Conservation (phyloP, 1,284 basidiomycete species). For the Neolentinus lepideus region DNA sequence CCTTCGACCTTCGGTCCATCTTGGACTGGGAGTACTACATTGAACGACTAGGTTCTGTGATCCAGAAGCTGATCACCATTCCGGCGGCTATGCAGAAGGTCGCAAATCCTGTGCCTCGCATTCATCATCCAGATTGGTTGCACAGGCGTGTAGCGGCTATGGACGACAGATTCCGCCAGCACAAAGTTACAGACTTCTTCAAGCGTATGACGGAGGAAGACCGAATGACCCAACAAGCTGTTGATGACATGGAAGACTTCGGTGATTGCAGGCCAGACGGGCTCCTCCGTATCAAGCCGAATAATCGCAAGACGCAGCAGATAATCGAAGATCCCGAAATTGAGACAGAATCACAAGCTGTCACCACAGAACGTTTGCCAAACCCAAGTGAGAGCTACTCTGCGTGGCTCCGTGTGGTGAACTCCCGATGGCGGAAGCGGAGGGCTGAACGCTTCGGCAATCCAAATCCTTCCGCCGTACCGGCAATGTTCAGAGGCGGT, state of each 20-base stretch:
- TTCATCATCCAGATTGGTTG: conserved; percentile 97
- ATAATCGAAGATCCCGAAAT: conserved; percentile 32
- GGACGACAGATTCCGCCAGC: conserved; percentile 97
- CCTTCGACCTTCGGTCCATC: conserved; percentile 92
- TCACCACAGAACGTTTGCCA: conserved; percentile 35
- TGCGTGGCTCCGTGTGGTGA: conserved; percentile 77
- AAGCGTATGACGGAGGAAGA: conserved; percentile 34
- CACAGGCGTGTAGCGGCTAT: conserved; percentile 84
- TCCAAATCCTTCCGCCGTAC: conserved; percentile 36
- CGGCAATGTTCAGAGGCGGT: conserved; percentile 76
- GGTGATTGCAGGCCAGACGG: conserved; percentile 28
- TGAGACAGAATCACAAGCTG: conserved; percentile 23
- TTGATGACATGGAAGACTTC: conserved; percentile 65
- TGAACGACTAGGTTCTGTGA: conserved; percentile 94
- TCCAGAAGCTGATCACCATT: conserved; percentile 99
- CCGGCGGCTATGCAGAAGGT: conserved; percentile 99
- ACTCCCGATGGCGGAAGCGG: conserved; percentile 71
- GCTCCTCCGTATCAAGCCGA: conserved; percentile 39
- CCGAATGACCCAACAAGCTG: conserved; percentile 22
- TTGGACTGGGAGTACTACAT: conserved; percentile 99
- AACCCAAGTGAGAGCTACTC: conserved; percentile 65
- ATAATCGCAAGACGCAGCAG: conserved; percentile 40
- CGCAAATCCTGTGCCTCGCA: conserved; percentile 91
- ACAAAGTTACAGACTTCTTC: conserved; percentile 97
- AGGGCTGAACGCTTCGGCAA: conserved; percentile 39